These are phyloP conservation scores for Termitomyces sp. DNA, from an alignment of 768 basidiomycete species.

Conservation along the genomic window DNA sequence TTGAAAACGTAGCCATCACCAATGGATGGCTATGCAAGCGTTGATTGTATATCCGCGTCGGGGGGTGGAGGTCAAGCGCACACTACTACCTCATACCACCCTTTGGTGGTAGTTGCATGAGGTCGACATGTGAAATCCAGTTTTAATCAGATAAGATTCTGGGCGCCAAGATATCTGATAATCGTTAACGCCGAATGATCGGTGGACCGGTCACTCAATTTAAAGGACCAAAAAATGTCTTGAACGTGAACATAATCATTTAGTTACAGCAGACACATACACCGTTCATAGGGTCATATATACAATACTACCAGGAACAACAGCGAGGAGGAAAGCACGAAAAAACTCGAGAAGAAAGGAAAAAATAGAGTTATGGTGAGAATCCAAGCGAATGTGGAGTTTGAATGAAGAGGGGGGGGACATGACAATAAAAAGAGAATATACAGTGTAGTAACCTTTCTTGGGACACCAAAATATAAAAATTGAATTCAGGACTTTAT, in stretches of 20 bases:
- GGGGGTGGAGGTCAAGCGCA: neutral
- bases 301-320: slow-evolving; percentile 22
- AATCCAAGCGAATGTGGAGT: slow-evolving; percentile 52
- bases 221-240: too few species aligned
- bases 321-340: slow-evolving; percentile 21
- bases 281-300: slow-evolving; percentile 28
- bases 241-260: slow-evolving; percentile 14
- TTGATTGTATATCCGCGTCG: neutral
- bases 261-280: slow-evolving; percentile 19
- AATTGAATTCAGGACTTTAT: too few species aligned
- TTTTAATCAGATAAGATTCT: slow-evolving; percentile 2
- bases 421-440: slow-evolving; percentile 25
- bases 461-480: too few species aligned
- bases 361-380: slow-evolving; percentile 25
- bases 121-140: neutral
- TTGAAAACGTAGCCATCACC: slow-evolving; percentile 13
- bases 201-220: too few species aligned
- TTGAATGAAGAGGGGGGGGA: slow-evolving; percentile 20
- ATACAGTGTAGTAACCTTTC: neutral
- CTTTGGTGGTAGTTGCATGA: neutral
- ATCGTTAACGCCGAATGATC: neutral
- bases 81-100: neutral
- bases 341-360: slow-evolving; percentile 23
- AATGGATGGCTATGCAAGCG: neutral
- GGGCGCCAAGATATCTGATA: neutral